Base-by-base conservation (phyloP, 371 early-diverging fungal genomes). In the Mucor velutinosus region DNA sequence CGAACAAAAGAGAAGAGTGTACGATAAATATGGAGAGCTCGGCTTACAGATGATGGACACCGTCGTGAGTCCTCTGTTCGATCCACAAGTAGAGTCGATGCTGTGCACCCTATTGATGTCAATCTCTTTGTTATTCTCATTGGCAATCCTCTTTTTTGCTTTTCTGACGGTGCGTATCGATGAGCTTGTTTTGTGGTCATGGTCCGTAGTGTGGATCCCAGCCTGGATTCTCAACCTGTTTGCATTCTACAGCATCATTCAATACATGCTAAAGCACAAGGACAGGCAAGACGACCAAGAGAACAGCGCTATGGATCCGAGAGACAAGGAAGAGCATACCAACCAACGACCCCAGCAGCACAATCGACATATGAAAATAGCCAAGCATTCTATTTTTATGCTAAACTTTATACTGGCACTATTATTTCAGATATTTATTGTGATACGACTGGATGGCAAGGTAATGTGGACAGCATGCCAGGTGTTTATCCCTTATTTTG, bases 11-110 rank as follows among this genome's bases (percentile, higher is more conserved):
- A 87, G 94, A 51, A 74, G 82, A 43, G 85, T 92, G 11, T 95
- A 96, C 74, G 95, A 96, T 81, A 85, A 85, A 53, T 93, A 95
- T 75, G 97, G 98, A 37, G 94, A 95, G 69, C 81, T 90, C 37
- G 97, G 96, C 7, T 78, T 95, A 6, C 83, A 85, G 60, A 93
- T 95, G 94, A 88, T 93, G 74, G 91, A 86, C 23, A 82, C 88
- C 2, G 84, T 92, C 32, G 84, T 84, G 25, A 88, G 93, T 59
- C 86, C 92, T 33, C 76, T 92, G 60, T 83, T 95, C 66, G 92
- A 94, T 76, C 93, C 95, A 0, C 87, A 89, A 53, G 79, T 93
- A 7, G 89, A 93, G 67, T 86, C 88, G 29, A 80, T 87, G 69
- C 72, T 95, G n/a, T 92, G 92, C 74, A 70, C 82, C 4, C 58